These are phyloP conservation scores for Sutorius eximius DNA, from an alignment of 1,284 basidiomycete genomes.

Conservation along the genomic window DNA sequence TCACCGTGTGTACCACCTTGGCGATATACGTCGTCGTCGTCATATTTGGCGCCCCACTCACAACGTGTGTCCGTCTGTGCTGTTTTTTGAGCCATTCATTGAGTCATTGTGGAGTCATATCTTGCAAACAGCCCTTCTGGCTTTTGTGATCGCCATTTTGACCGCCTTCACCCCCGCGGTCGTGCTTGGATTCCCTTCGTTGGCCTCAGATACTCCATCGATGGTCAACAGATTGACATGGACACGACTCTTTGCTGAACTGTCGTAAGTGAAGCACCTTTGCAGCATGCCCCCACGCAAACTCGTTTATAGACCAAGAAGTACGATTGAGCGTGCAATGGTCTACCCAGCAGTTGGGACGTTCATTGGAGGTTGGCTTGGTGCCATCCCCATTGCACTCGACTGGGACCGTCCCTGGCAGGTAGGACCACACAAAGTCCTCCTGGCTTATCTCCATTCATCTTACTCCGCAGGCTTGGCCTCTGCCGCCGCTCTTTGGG, in stretches of 20 bases:
- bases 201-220: slow-evolving; percentile 42
- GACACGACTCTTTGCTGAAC: slow-evolving; percentile 76
- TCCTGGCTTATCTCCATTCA: background rate
- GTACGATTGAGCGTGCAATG: slow-evolving; percentile 70
- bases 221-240: slow-evolving; percentile 58
- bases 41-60: slow-evolving; percentile 75
- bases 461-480: slow-evolving; percentile 61
- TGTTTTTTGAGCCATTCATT: slow-evolving; percentile 4
- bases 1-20: slow-evolving; percentile 54
- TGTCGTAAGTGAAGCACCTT: slow-evolving; percentile 58
- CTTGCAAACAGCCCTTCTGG: slow-evolving; percentile 64
- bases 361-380: slow-evolving; percentile 74
- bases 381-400: slow-evolving; percentile 79
- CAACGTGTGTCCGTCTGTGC: slow-evolving; percentile 44
- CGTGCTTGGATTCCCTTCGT: slow-evolving; percentile 63
- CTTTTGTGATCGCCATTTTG: slow-evolving; percentile 68
- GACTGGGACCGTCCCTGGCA: slow-evolving; percentile 98
- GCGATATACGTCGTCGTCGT: slow-evolving; percentile 52
- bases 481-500: slow-evolving; percentile 72
- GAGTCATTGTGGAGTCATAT: slow-evolving; percentile 41
- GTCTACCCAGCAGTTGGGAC: slow-evolving; percentile 81
- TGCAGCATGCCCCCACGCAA: slow-evolving; percentile 3
- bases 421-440: slow-evolving; percentile 46
- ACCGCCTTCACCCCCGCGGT: slow-evolving; percentile 69
- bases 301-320: slow-evolving; percentile 50